phyloP scores from a whole-genome alignment of 352 stramenopile genomes.

The Globisporangium sylvaticum region DNA sequence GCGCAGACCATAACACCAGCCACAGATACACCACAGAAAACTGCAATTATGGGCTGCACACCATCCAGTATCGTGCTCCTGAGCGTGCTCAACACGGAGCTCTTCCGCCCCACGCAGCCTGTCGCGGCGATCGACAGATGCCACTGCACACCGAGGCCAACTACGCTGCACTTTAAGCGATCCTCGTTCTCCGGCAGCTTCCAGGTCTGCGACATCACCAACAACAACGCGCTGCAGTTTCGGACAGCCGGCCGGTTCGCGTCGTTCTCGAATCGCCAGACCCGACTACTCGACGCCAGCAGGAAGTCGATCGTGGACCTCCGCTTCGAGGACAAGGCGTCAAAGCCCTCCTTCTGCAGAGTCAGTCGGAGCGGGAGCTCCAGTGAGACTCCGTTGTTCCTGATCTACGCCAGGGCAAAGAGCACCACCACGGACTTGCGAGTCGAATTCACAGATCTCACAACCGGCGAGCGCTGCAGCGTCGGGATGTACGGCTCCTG shows the following conservation, averaged over 20 bases:
- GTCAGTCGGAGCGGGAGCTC: not conserved
- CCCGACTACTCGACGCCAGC: not conserved
- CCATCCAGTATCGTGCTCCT: not conserved
- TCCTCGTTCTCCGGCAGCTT: not conserved
- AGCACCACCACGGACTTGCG: slow-evolving; percentile 9
- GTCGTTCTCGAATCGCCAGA: not conserved
- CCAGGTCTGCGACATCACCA: not conserved
- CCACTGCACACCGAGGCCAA: not conserved
- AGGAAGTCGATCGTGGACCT: not conserved
- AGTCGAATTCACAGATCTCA: slow-evolving; percentile 20
- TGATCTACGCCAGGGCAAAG: not conserved
- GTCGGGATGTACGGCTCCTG: slow-evolving; percentile 24
- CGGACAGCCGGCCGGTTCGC: not conserved
- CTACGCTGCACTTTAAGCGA: not conserved
- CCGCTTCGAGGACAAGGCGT: not conserved
- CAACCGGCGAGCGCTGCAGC: slow-evolving; percentile 11
- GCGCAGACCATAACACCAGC: not conserved
- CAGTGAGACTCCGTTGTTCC: not conserved
- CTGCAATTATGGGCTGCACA: not conserved
- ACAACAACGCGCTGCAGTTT: not conserved
- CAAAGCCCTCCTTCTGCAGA: not conserved
- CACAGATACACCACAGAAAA: not conserved
- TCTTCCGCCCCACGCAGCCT: not conserved
- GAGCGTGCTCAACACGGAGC: not conserved
- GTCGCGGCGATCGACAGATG: not conserved